phyloP scores from a whole-genome alignment of 768 basidiomycete species.

The Hortiboletus flavorubellus region DNA sequence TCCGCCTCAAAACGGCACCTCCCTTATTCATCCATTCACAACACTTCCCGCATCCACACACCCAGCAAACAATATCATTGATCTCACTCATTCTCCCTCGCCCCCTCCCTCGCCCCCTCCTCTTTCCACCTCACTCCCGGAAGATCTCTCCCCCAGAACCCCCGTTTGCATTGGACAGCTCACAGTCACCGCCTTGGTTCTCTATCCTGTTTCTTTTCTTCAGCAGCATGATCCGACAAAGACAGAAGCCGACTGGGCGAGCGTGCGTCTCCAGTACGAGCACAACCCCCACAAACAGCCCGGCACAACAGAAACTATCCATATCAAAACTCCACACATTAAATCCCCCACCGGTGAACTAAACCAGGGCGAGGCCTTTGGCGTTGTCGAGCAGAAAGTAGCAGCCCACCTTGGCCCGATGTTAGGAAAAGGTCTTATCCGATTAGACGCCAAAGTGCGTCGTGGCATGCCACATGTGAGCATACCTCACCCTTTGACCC shows the following conservation, averaged over 20 bases:
- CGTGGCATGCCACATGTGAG: constrained; percentile 63
- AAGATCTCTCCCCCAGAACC: constrained; percentile 71
- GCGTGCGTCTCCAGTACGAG: constrained; percentile 71
- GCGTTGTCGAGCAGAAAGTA: constrained; percentile 82
- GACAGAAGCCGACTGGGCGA: constrained; percentile 59
- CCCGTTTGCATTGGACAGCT: constrained; percentile 88
- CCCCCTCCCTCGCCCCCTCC: constrained; percentile 40
- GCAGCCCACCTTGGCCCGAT: constrained; percentile 77
- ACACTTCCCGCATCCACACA: constrained; percentile 22
- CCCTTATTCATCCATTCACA: constrained; percentile 21
- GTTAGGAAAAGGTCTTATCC: constrained; percentile 80
- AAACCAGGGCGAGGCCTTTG: constrained; percentile 65
- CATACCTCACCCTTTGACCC: constrained; percentile 19
- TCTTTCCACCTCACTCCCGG: constrained; percentile 37
- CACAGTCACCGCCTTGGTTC: constrained; percentile 75
- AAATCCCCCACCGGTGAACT: constrained; percentile 53
- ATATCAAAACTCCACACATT: constrained; percentile 64
- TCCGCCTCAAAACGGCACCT: constrained; percentile 23
- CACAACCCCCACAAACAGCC: constrained; percentile 51
- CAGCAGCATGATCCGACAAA: constrained; percentile 39
- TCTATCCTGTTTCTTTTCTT: constrained; percentile 78
- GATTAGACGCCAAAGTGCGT: constrained; percentile 73
- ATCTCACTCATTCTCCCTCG: constrained; percentile 67
- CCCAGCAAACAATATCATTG: constrained; percentile 58
- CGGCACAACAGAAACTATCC: constrained; percentile 64